These are phyloP conservation scores for Trametes villosa DNA, from an alignment of 768 basidiomycete genomes.

Conservation along the genomic window DNA sequence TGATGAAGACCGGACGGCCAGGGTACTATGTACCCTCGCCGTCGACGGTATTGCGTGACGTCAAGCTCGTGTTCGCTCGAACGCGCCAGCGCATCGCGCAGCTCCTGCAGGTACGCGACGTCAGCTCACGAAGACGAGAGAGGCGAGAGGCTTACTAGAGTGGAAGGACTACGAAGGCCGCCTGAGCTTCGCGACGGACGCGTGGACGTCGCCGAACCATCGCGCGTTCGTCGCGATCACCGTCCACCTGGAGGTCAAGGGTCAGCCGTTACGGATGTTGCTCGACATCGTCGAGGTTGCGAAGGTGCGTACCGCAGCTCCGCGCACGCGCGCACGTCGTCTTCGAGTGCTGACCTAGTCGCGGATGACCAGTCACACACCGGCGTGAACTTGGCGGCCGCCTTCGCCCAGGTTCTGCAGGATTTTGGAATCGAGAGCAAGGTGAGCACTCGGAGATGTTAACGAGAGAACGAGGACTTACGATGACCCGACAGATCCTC, in stretches of 20 bases:
- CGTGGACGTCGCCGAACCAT: slow-evolving; percentile 45
- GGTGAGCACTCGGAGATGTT: slow-evolving; percentile 30
- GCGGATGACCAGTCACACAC: slow-evolving; percentile 34
- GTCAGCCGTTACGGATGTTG: slow-evolving; percentile 31
- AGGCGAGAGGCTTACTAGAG: background rate
- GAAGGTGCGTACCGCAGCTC: slow-evolving; percentile 25
- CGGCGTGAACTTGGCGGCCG: slow-evolving; percentile 39
- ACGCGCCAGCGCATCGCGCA: slow-evolving; percentile 30
- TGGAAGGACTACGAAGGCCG: slow-evolving; percentile 36
- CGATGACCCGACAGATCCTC: slow-evolving; percentile 11
- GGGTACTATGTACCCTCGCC: slow-evolving; percentile 40
- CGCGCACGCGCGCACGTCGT: background rate
- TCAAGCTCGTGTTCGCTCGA: slow-evolving; percentile 34
- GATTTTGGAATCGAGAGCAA: slow-evolving; percentile 42
- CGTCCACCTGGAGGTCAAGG: slow-evolving; percentile 40
- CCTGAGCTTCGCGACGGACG: slow-evolving; percentile 41
- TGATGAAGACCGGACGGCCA: slow-evolving; percentile 42
- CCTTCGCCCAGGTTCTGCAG: slow-evolving; percentile 38
- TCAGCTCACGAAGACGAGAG: background rate
- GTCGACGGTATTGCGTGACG: slow-evolving; percentile 38
- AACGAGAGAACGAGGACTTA: background rate
- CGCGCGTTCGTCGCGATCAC: slow-evolving; percentile 36
- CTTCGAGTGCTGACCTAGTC: background rate
- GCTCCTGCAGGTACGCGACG: slow-evolving; percentile 23
- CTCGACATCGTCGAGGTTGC: slow-evolving; percentile 46